These are phyloP conservation scores for Serendipita sp. DNA, from an alignment of 768 basidiomycete genomes.

Conservation along the genomic window DNA sequence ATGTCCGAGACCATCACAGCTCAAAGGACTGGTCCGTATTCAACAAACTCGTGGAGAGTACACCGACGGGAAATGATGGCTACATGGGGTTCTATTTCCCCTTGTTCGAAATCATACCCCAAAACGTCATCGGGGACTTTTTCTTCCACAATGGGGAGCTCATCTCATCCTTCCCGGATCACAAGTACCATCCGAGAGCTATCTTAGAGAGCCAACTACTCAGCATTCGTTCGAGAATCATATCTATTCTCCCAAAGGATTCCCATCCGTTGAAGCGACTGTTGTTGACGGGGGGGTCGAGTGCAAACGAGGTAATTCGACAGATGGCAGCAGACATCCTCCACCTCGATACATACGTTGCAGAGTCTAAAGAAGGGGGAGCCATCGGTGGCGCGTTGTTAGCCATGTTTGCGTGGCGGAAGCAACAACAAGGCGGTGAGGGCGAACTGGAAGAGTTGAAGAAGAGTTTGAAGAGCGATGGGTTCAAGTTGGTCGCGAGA, in stretches of 20 bases:
- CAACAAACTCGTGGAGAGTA: constrained; percentile 44
- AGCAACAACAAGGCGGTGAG: constrained; percentile 20
- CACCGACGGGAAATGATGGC: constrained; percentile 42
- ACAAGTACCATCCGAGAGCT: constrained; percentile 45
- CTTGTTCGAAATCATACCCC: constrained; percentile 76
- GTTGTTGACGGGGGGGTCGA: constrained; percentile 66
- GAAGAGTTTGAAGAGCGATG: constrained; percentile 22
- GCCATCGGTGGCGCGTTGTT: constrained; percentile 57
- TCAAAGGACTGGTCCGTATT: constrained; percentile 48
- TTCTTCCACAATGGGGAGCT: constrained; percentile 32
- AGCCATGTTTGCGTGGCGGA: constrained; percentile 60
- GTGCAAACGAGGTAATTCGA: constrained; percentile 53
- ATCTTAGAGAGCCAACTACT: constrained; percentile 77
- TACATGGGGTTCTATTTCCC: constrained; percentile 66
- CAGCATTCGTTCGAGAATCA: constrained; percentile 58
- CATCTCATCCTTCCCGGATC: constrained; percentile 24
- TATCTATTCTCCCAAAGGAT: constrained; percentile 42
- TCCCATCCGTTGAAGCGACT: constrained; percentile 39
- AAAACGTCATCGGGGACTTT: constrained; percentile 55
- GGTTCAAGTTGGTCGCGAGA: constrained; percentile 46
- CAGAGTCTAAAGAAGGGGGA: constrained; percentile 52
- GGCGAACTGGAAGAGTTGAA: constrained; percentile 54
- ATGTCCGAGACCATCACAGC: constrained; percentile 52
- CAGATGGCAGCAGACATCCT: constrained; percentile 71
- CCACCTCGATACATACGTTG: constrained; percentile 55